Percentiles rank a stretch among this genome's conserved stretches.
phyloP scores from a whole-genome alignment of 2,329 filamentous ascomycete species.

The Mollisia scopiformis region DNA sequence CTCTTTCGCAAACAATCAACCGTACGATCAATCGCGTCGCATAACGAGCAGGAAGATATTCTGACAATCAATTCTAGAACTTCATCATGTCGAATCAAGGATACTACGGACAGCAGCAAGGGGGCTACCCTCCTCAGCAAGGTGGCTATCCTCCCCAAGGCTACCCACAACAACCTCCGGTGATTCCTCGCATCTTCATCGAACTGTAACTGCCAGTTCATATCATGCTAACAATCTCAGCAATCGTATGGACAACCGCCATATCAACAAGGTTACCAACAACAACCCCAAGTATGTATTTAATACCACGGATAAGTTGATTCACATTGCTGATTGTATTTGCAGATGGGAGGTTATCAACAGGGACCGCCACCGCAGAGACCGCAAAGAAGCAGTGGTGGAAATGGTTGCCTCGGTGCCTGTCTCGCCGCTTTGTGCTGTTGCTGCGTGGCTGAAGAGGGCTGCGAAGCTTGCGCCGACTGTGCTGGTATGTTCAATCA shows the following conservation, averaged over 20 bases:
- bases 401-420: constrained; percentile 42
- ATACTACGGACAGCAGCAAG: constrained; percentile 35
- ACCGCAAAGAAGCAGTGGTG: constrained; percentile 28
- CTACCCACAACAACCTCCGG: constrained; percentile 7
- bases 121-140: not conserved
- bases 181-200: constrained; percentile 1
- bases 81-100: constrained; percentile 40
- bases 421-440: constrained; percentile 51
- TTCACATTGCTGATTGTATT: not conserved
- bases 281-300: constrained; percentile 8
- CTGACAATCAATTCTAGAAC: not conserved
- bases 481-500: constrained; percentile 37
- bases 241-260: too few relatives aligned
- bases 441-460: constrained; percentile 54
- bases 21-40: not conserved
- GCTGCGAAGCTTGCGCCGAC: constrained; percentile 53
- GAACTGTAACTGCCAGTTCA: too few relatives aligned
- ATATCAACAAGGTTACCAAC: constrained; percentile 18
- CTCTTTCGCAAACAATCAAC: not conserved
- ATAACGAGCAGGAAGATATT: not conserved
- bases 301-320: not conserved
- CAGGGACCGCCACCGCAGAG: constrained; percentile 43
- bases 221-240: too few relatives aligned
- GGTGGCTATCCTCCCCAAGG: constrained; percentile 18
- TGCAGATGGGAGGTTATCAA: constrained; percentile 22